These are phyloP conservation scores for Pochonia chlamydosporia DNA, from an alignment of 2,329 filamentous ascomycete genomes.

Conservation along the genomic window DNA sequence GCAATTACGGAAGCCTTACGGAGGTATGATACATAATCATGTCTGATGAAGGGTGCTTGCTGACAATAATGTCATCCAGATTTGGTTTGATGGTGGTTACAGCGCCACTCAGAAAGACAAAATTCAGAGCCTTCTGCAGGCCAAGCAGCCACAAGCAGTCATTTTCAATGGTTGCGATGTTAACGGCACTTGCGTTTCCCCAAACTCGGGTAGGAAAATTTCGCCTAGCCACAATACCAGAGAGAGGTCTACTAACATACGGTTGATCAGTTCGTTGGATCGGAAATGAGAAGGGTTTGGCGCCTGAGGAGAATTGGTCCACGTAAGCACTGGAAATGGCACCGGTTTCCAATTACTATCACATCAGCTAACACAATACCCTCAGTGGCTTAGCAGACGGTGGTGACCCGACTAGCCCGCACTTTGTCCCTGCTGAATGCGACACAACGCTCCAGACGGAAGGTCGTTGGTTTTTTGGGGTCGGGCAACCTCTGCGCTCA, in stretches of 20 bases:
- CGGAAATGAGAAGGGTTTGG: slow-evolving; percentile 16
- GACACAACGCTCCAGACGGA: slow-evolving; percentile 18
- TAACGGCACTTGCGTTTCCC: slow-evolving; percentile 16
- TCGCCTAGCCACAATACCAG: background rate
- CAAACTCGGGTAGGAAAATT: slow-evolving; percentile 7
- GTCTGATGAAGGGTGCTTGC: background rate
- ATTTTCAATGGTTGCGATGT: slow-evolving; percentile 19
- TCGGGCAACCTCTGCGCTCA: slow-evolving; percentile 14
- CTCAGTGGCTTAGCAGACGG: slow-evolving; percentile 13
- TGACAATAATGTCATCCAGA: slow-evolving; percentile 11
- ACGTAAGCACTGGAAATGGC: slow-evolving; percentile 10
- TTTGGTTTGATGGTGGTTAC: slow-evolving; percentile 22
- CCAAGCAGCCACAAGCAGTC: slow-evolving; percentile 15
- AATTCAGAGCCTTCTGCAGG: slow-evolving; percentile 14
- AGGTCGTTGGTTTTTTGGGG: slow-evolving; percentile 19
- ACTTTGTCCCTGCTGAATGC: slow-evolving; percentile 17
- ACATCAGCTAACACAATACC: background rate
- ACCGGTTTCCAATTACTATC: too few relatives aligned
- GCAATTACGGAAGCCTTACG: slow-evolving; percentile 16
- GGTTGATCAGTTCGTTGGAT: slow-evolving; percentile 15
- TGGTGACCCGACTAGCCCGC: slow-evolving; percentile 16
- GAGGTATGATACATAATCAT: slow-evolving; percentile 13
- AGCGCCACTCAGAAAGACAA: slow-evolving; percentile 14
- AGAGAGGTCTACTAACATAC: background rate
- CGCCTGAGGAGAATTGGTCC: slow-evolving; percentile 19